Conservation (phyloP, 371 early-diverging fungal genomes). For the Sporodiniella umbellata region DNA sequence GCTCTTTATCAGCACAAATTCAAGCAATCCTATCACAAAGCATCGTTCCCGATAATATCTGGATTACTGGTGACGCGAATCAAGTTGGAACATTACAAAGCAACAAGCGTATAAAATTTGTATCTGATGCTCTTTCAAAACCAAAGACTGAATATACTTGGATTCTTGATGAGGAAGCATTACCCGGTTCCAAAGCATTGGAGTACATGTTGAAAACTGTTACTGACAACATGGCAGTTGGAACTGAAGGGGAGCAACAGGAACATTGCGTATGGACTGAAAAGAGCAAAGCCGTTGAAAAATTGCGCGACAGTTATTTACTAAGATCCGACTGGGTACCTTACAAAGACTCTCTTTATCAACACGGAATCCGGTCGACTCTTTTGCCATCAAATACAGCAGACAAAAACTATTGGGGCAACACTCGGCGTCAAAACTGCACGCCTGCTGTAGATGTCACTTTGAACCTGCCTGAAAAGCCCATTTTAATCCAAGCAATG, state of each 20-base stretch:
- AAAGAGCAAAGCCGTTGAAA: conserved; percentile 26
- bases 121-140: conserved; percentile 29
- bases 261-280: conserved; percentile 3
- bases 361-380: conserved; percentile 33
- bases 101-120: background rate
- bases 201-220: conserved; percentile 44
- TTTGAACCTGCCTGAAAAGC: background rate
- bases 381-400: conserved; percentile 29
- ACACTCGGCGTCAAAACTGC: conserved; percentile 1
- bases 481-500: background rate
- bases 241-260: conserved; percentile 17
- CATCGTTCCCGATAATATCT: conserved; percentile 46
- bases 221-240: conserved; percentile 49
- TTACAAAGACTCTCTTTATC: conserved; percentile 8
- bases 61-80: conserved; percentile 39
- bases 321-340: conserved; percentile 37
- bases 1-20: conserved; percentile 38
- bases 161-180: conserved; percentile 43
- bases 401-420: conserved; percentile 22
- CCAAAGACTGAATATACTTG: conserved; percentile 47
- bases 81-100: conserved; percentile 1
- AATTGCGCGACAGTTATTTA: conserved; percentile 35
- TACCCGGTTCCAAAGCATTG: conserved; percentile 45
- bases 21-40: conserved; percentile 48
- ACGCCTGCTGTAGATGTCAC: background rate